Evolutionary conservation across 306 rosid genomes (phyloP).

Genomic region (Begonia peltatifolia): DNA sequence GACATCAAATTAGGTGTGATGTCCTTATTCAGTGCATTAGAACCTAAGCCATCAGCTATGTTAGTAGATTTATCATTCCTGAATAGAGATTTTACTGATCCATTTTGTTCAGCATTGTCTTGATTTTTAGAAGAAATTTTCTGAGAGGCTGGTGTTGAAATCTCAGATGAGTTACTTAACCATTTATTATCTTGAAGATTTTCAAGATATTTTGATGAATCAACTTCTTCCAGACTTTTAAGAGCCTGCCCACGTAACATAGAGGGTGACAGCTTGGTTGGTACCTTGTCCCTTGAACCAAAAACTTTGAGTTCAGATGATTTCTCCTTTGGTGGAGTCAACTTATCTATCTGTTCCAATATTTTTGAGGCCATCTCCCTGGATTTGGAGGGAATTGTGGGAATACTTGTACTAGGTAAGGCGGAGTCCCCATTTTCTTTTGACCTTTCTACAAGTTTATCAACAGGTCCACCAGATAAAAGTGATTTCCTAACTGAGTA

Average conservation of each 20-base stretch:
- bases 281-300: conserved; percentile 31
- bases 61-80: conserved; percentile 19
- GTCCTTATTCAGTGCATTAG: conserved; percentile 19
- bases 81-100: conserved; percentile 22
- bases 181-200: conserved; percentile 15
- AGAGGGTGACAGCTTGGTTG: conserved; percentile 58
- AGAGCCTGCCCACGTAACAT: conserved; percentile 79
- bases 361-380: conserved; percentile 78
- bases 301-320: conserved; percentile 30
- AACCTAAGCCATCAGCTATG: conserved; percentile 16
- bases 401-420: conserved; percentile 24
- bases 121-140: conserved; percentile 19
- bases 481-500: conserved; percentile 29
- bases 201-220: conserved; percentile 45
- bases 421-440: conserved; percentile 26
- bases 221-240: conserved; percentile 62
- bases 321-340: conserved; percentile 65
- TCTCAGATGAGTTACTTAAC: conserved; percentile 15
- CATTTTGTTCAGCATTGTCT: conserved; percentile 39
- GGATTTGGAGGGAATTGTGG: conserved; percentile 42
- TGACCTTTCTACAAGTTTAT: conserved; percentile 19
- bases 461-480: conserved; percentile 21
- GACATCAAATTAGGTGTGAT: conserved; percentile 8
- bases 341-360: conserved; percentile 60
- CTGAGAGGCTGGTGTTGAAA: conserved; percentile 14